Conservation (phyloP, 1,284 basidiomycete species). For the Fistulina hepatica region DNA sequence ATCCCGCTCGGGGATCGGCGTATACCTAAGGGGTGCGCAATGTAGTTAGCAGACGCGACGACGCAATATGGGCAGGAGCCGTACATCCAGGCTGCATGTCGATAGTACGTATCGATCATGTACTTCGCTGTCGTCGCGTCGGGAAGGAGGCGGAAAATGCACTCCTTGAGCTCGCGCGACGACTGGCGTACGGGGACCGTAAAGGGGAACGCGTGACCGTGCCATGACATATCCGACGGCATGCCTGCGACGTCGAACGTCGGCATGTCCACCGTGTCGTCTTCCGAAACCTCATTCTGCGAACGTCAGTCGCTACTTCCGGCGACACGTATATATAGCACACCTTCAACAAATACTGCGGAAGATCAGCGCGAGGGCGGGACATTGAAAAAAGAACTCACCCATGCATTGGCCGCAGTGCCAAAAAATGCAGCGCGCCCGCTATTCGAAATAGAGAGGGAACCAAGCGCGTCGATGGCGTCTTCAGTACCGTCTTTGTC, state of each 20-base stretch:
- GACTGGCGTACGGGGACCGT: conserved; percentile 32
- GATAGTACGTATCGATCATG: conserved; percentile 43
- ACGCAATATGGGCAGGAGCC: conserved; percentile 21
- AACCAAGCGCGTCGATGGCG: conserved; percentile 50
- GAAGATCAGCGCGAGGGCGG: conserved; percentile 3
- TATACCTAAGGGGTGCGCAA: conserved; percentile 47
- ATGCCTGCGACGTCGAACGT: conserved; percentile 28
- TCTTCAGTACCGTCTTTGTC: conserved; percentile 39
- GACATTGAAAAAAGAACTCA: conserved; percentile 23
- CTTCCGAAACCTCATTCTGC: conserved; percentile 48
- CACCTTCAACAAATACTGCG: conserved; percentile 37
- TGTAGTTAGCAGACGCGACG: conserved; percentile 9
- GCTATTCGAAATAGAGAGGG: conserved; percentile 34
- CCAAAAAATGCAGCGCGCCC: conserved; percentile 57
- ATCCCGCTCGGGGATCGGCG: conserved; percentile 44
- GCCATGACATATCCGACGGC: conserved; percentile 45
- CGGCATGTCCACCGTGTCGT: conserved; percentile 30
- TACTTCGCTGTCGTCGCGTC: conserved; percentile 30
- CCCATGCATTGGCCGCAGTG: conserved; percentile 55
- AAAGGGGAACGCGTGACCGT: conserved; percentile 50
- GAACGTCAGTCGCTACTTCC: conserved; percentile 10
- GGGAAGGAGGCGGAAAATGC: conserved; percentile 38
- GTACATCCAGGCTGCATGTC: conserved; percentile 59
- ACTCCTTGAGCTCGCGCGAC: conserved; percentile 30
- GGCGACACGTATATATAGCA: conserved; percentile 11